Conservation (phyloP, 148 eudicot genomes). For the Amaranthus hypochondriacus region DNA sequence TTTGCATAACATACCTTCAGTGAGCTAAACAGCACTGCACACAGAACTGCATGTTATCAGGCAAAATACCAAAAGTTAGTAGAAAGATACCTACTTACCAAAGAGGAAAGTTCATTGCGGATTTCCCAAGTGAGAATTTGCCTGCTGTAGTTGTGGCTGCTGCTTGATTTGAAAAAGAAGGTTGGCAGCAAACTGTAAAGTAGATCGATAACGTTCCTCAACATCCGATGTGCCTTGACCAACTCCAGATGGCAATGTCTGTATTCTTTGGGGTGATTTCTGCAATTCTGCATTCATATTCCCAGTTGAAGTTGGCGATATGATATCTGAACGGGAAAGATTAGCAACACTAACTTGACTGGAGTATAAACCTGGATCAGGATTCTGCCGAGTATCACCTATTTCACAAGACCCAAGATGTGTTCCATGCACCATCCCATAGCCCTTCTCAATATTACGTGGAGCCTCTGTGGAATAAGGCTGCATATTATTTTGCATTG, state of each 20-base stretch:
- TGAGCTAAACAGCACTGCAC: neutral
- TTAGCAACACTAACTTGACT: constrained; percentile 40
- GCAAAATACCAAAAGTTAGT: constrained; percentile 4
- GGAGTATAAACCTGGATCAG: constrained; percentile 31
- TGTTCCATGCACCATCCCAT: constrained; percentile 37
- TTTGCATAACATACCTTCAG: neutral
- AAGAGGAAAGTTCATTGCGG: constrained; percentile 31
- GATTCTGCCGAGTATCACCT: constrained; percentile 37
- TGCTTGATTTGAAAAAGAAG: constrained; percentile 81
- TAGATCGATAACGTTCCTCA: constrained; percentile 80
- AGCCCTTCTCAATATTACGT: constrained; percentile 41
- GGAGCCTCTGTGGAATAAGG: constrained; percentile 38
- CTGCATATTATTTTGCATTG: constrained; percentile 38
- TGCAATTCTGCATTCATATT: constrained; percentile 25
- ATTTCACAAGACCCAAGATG: constrained; percentile 39
- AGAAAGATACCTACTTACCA: constrained; percentile 38
- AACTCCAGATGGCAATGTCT: constrained; percentile 37
- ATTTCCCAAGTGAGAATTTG: constrained; percentile 52
- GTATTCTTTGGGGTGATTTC: constrained; percentile 40
- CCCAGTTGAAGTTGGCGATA: constrained; percentile 30
- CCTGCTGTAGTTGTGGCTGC: constrained; percentile 40
- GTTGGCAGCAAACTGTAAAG: constrained; percentile 82
- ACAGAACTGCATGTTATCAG: neutral
- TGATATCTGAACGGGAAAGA: constrained; percentile 30
- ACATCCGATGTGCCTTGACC: constrained; percentile 44